phyloP scores from a whole-genome alignment of 116 monocot species.

The Papilionanthe hybrid region DNA sequence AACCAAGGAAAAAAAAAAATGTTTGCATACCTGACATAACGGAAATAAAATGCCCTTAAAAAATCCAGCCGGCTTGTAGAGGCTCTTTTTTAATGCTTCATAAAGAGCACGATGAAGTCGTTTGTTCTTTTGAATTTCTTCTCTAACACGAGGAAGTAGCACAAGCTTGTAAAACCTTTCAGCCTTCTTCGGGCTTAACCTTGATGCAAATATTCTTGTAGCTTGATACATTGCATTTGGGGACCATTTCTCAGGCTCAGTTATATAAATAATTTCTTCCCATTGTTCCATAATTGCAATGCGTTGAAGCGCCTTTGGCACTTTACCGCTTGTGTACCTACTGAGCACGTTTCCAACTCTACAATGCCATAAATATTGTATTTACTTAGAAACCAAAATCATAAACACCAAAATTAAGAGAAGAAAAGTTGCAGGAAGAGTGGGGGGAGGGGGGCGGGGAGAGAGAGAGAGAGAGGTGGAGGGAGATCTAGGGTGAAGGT shows the following conservation, averaged over 20 bases:
- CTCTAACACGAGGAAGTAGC: slow-evolving; percentile 76
- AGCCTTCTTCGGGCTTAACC: slow-evolving; percentile 52
- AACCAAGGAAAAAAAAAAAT: background rate
- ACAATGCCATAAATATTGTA: slow-evolving; percentile 7
- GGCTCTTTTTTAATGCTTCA: slow-evolving; percentile 80
- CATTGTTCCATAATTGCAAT: slow-evolving; percentile 68
- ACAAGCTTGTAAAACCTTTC: slow-evolving; percentile 74
- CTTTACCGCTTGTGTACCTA: slow-evolving; percentile 86
- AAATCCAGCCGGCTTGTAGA: slow-evolving; percentile 95
- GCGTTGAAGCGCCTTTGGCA: slow-evolving; percentile 85
- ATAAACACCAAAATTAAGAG: background rate
- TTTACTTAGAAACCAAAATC: background rate
- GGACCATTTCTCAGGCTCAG: slow-evolving; percentile 91
- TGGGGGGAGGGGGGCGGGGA: too few species aligned
- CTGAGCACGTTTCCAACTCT: slow-evolving; percentile 81
- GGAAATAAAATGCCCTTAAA: slow-evolving; percentile 90
- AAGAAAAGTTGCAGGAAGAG: background rate
- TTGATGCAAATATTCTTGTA: slow-evolving; percentile 90
- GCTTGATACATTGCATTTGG: slow-evolving; percentile 94
- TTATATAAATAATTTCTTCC: slow-evolving; percentile 84
- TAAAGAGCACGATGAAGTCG: slow-evolving; percentile 92
- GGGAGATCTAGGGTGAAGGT: background rate
- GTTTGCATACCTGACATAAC: slow-evolving; percentile 75
- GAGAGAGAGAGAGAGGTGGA: too few species aligned
- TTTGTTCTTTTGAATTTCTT: slow-evolving; percentile 88